Evolutionary conservation across 2,329 filamentous ascomycete species (phyloP), one percentile per base, ranked within the genome.

Genomic region (Venturia effusa): DNA sequence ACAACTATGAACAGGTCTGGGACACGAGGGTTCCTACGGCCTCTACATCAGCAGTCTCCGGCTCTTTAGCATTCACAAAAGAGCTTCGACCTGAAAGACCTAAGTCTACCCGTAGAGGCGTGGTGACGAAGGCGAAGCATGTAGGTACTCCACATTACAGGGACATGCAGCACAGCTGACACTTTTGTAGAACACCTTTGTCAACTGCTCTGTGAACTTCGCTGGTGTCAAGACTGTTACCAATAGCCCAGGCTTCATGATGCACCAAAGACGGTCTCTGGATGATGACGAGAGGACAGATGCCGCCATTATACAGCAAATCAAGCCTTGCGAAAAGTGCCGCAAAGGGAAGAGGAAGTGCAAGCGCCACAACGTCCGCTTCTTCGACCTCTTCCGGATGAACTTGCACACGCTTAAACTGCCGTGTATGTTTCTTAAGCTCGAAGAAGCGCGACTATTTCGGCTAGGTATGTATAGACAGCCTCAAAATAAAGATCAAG

Each of bases 361-460:
- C 62, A 63, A 43, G 45, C 51, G 41, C 37, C 32, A 22, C 63
- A 51, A 41, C 32, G 41, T 17, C 32, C 45, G 22, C 64, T 61
- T 61, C 60, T 59, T 45, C 39, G 59, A 45, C 60, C 55, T 40
- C 32, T 63, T 17, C 55, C 48, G 4, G 19, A 24, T 17, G 39
- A 57, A 57, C 7, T 30, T 24, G 19, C 13, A 19, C 8, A 57
- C 27, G 19, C 15, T 62, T 13, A 62, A 62, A 4, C 11, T 65
- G 41, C 64, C 66, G 13, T 66, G 64, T 51, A 62, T 64, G n/a
- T 22, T 64, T 41, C 61, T 62, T 11, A 65, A 64, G 24, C 45
- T 65, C 13, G 54, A 66, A 15, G 66, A 67, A 13, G 64, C 64
- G 22, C 40, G 64, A 61, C 62, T 67, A 19, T 67, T 67, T 37